phyloP scores from a whole-genome alignment of 208 protist species.

The Leptomonas seymouri region DNA sequence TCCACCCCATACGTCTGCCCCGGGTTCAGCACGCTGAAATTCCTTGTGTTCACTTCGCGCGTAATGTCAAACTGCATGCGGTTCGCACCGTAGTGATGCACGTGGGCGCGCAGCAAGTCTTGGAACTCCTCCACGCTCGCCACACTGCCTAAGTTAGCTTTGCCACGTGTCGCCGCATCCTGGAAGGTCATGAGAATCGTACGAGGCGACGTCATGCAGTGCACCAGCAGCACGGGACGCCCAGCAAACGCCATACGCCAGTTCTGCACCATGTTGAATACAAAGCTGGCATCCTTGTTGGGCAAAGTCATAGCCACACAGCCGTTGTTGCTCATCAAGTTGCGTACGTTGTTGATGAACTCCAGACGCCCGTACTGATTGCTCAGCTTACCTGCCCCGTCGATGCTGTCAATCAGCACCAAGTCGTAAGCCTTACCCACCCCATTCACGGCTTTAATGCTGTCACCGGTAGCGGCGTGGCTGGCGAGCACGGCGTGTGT shows the following conservation, averaged over 20 bases:
- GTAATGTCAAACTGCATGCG: constrained; percentile 86
- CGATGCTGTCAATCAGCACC: constrained; percentile 75
- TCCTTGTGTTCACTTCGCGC: constrained; percentile 63
- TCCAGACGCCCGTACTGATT: constrained; percentile 79
- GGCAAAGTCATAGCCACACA: constrained; percentile 74
- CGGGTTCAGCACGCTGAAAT: constrained; percentile 73
- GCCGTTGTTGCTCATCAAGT: constrained; percentile 63
- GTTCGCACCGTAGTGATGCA: constrained; percentile 74
- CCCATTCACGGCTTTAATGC: constrained; percentile 5
- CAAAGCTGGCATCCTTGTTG: constrained; percentile 68
- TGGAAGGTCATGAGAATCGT: constrained; percentile 92
- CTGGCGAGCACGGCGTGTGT: constrained; percentile 32
- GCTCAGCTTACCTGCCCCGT: constrained; percentile 68
- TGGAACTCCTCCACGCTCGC: constrained; percentile 76
- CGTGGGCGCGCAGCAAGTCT: constrained; percentile 73
- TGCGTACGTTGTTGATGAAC: constrained; percentile 75
- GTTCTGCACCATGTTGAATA: constrained; percentile 87
- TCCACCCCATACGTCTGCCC: constrained; percentile 56
- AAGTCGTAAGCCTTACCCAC: constrained; percentile 64
- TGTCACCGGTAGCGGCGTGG: constrained; percentile 12
- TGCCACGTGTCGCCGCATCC: constrained; percentile 67
- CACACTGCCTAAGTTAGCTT: constrained; percentile 78
- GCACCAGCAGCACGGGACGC: constrained; percentile 78
- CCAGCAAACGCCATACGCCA: constrained; percentile 86
- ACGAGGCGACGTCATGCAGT: constrained; percentile 76